Base-by-base conservation (phyloP, 1,284 basidiomycete species). In the Hemileccinum hortonii region DNA sequence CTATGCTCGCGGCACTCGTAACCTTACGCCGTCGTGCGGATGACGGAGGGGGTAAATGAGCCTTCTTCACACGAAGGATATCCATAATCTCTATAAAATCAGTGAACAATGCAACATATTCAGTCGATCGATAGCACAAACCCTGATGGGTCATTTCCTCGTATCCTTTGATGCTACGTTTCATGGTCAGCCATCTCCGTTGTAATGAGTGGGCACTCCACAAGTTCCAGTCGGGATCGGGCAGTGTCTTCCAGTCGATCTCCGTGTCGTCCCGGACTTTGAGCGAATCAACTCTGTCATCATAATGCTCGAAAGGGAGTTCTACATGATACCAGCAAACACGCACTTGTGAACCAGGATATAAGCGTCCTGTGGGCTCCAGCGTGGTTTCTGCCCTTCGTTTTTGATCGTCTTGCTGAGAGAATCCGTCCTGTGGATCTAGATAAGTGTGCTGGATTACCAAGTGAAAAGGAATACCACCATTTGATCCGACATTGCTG, bases 401-500 rank as follows among this genome's bases (percentile, higher is more conserved):
- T 82, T 85, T 62, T 89, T 90, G 37, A 86, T 72, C 16, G 79
- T 81, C 59, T 84, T 84, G 58, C 82, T 87, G 43, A 92, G 70
- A 1, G 81, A 79, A 69, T 91, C 88, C 30, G 83, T 86, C 87
- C 87, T 90, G 52, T n/a, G 29, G 44, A 41, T 18, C 24, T 7
- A 50, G 33, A 56, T 47, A 35, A 56, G 41, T 18, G 33, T 18
- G 33, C 21, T 32, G 21, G 14, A 46, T 49, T 18, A 36, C 36
- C 7, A 15, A 11, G 32, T 40, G 48, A 39, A 52, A 48, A 33
- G 21, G 4, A 64, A 33, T 55, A 24, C 37, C 18, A 87, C 88
- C 90, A 93, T 78, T 93, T 93, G 42, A 87, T 88, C 48, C 91
- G 76, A 71, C 90, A 92, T 66, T 94, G 91, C 58, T 90, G 85